These are phyloP conservation scores for Clavispora santaluciae DNA, from an alignment of 805 yeast species.

Conservation along the genomic window DNA sequence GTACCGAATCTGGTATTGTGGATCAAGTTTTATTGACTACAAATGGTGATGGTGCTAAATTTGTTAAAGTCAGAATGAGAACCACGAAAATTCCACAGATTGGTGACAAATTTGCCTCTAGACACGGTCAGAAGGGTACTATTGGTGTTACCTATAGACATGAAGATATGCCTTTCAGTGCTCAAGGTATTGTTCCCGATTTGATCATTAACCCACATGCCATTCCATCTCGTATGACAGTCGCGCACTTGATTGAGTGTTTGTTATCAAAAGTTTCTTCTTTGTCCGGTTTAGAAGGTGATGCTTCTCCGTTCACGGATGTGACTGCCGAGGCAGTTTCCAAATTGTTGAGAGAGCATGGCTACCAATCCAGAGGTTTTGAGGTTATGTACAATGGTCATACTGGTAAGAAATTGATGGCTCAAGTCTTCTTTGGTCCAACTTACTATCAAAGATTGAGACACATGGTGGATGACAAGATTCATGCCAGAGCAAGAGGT, in stretches of 20 bases:
- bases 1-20: constrained; percentile 96
- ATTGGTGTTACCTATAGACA: constrained; percentile 98
- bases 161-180: constrained; percentile 97
- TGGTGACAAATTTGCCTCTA: constrained; percentile 98
- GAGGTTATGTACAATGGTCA: constrained; percentile 99
- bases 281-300: constrained; percentile 95
- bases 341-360: constrained; percentile 85
- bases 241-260: constrained; percentile 98
- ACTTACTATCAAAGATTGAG: constrained; percentile 97
- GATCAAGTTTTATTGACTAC: constrained; percentile 97
- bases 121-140: constrained; percentile 99
- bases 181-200: constrained; percentile 96
- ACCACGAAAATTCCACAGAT: constrained; percentile 98
- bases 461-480: constrained; percentile 99
- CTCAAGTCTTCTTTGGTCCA: constrained; percentile 99
- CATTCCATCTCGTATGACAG: constrained; percentile 99
- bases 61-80: constrained; percentile 97
- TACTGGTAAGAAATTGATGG: constrained; percentile 96
- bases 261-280: constrained; percentile 91
- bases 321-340: constrained; percentile 98
- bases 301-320: constrained; percentile 98
- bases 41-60: constrained; percentile 96
- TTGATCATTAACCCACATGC: constrained; percentile 98
- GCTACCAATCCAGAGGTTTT: constrained; percentile 96
- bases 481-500: constrained; percentile 98